Base-by-base conservation (phyloP, 1,284 basidiomycete species). In the Ustilago sp. region DNA sequence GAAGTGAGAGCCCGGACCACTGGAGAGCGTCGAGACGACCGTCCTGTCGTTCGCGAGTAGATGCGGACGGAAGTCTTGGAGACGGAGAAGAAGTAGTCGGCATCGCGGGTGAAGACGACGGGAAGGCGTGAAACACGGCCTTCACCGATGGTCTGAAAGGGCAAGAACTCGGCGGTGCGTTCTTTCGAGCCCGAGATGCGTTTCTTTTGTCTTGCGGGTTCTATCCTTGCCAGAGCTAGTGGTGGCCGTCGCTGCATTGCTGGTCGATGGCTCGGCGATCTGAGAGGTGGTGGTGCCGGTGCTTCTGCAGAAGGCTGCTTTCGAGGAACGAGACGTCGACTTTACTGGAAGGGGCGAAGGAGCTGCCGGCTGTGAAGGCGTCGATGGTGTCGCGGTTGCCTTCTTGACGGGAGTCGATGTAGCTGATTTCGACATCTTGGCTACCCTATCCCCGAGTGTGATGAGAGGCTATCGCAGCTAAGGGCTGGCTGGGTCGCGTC, bases 21-120 rank as follows among this genome's bases (percentile, higher is more conserved):
- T 70, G 1, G 83, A 85, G n/a, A 84, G 80, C 8, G 76, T 82
- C 53, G 83, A 80, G 2, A 83, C 83, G 7, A 85, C 74, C 79
- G 76, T 28, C 82, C 83, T 2, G 83, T 82, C 12, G 69, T 67
- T 8, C 82, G 72, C 47, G 83, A 82, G 55, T 80, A 76, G 67
- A 85, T 81, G 56, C 75, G 66, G 58, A 85, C 72, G 2, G 81
- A 69, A 8, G 80, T 74, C 41, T 79, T 71, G 51, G 78, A 74
- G 17, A 81, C 83, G 39, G 77, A 62, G 51, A 84, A 84, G 47
- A 82, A 78, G 67, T 84, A 85, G 64, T 77, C 75, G 54, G 71
- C 75, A 70, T 77, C 75, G 47, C 68, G 66, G 31, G 75, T 74
- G 35, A 77, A 77, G 36, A 77, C 68, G 52, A 77, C 50, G n/a